Evolutionary conservation across 1,284 basidiomycete genomes (phyloP), one percentile per base, ranked within the genome.

Genomic region (Boletus calvinii): DNA sequence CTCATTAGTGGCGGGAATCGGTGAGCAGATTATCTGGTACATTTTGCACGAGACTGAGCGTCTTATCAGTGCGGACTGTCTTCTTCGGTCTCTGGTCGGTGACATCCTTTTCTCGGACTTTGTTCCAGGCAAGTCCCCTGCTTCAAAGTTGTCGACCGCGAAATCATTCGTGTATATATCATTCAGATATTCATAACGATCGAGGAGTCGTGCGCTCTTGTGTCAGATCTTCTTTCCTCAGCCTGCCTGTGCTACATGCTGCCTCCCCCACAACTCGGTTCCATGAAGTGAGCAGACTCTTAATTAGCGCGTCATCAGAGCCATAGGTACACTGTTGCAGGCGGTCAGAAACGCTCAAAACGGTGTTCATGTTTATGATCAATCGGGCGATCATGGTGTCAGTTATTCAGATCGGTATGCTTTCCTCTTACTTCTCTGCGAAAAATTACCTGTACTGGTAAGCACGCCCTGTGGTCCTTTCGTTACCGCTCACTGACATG

Each of bases 361-460:
- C 48, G 15, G 11, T 61, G 30, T 61, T 63, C 38, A 52, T 57
- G 47, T 59, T 62, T 40, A 52, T 37, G 15, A 46, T 63, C 37
- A 62, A 63, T 42, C 56, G 60, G 11, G 60, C 52, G 38, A 59
- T 63, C 26, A 46, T 61, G 48, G 48, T 59, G 52, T 53, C 59
- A 8, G 34, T 61, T 6, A 8, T 63, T 32, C 59, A 61, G 26
- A 45, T 63, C 4, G 60, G 60, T 18, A 40, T 62, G 50, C 52
- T 61, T 43, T 44, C 18, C 35, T 38, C 52, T 11, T 61, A 62
- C 35, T 41, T 61, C 12, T 34, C 36, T 11, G 62, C 59, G 2
- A 55, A 39, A 39, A 20, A 57, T 36, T 32, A 38, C 17, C 30
- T 63, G 22, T 63, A 60, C 20, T 60, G 59, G 59, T 54, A 22